These are phyloP conservation scores for Phyllosticta capitalensis DNA, from an alignment of 2,329 filamentous ascomycete species.

Conservation along the genomic window DNA sequence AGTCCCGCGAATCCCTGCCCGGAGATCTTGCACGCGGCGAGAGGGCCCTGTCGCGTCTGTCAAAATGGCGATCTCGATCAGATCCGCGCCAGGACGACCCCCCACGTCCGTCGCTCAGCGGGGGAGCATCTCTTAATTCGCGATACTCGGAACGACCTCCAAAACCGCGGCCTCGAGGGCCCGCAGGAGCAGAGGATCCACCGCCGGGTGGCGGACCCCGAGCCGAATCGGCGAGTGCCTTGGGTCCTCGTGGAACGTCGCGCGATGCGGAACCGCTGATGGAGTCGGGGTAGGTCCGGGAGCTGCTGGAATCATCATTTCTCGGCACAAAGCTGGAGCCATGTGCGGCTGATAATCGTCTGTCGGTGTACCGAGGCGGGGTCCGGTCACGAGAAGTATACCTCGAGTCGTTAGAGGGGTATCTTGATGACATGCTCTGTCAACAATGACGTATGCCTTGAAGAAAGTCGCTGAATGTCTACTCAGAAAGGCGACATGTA, in stretches of 20 bases:
- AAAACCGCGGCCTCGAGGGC: conserved; percentile 57
- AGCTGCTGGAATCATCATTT: conserved; percentile 25
- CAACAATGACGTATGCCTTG: not conserved
- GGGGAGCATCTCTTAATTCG: conserved; percentile 46
- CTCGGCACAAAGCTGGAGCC: conserved; percentile 45
- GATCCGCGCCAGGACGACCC: conserved; percentile 45
- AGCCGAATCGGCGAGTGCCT: conserved; percentile 60
- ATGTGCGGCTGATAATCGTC: conserved; percentile 57
- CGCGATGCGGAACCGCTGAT: conserved; percentile 20
- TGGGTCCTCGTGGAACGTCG: conserved; percentile 73
- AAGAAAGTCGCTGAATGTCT: not conserved
- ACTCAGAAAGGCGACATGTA: conserved; percentile 1
- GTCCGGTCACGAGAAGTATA: conserved; percentile 35
- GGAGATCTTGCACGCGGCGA: conserved; percentile 58
- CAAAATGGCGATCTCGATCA: conserved; percentile 36
- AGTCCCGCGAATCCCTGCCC: conserved; percentile 47
- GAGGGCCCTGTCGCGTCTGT: conserved; percentile 50
- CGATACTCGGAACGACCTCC: conserved; percentile 46
- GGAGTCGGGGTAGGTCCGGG: conserved; percentile 21
- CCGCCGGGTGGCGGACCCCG: conserved; percentile 27
- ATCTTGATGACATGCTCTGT: conserved; percentile 16
- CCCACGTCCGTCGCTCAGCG: conserved; percentile 53
- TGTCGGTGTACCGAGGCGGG: conserved; percentile 54
- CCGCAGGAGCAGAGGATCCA: conserved; percentile 24
- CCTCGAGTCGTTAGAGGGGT: conserved; percentile 9